These are phyloP conservation scores for Pythium angustatum DNA, from an alignment of 352 stramenopile species.

Conservation along the genomic window DNA sequence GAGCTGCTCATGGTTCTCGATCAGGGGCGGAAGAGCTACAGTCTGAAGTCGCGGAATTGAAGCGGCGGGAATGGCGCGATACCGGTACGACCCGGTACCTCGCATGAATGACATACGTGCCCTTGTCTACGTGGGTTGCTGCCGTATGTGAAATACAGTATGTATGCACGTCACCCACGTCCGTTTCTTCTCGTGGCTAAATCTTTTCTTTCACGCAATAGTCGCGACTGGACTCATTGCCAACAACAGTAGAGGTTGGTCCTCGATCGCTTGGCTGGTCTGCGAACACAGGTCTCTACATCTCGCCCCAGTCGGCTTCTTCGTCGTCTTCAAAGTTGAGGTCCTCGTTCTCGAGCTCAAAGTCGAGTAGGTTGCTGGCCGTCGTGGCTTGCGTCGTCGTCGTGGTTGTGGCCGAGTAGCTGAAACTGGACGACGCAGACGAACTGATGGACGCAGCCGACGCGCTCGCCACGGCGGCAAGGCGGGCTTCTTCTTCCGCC, in stretches of 20 bases:
- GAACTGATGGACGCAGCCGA: constrained; percentile 14
- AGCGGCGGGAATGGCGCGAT: constrained; percentile 9
- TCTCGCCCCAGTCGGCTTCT: constrained; percentile 82
- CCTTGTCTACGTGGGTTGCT: too few species aligned
- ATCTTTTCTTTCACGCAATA: too few species aligned
- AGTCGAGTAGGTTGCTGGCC: constrained; percentile 66
- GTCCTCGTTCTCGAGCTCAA: constrained; percentile 74
- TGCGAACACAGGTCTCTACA: constrained; percentile 56
- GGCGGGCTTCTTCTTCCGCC: constrained; percentile 21
- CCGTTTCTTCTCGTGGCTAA: too few species aligned
- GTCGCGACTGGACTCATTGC: too few species aligned
- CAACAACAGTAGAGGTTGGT: too few species aligned
- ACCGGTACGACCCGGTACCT: background rate
- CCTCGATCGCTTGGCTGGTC: too few species aligned
- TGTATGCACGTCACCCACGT: too few species aligned
- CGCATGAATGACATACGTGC: too few species aligned
- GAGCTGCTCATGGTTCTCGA: constrained; percentile 22
- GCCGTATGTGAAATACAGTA: too few species aligned
- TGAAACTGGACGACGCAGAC: constrained; percentile 21
- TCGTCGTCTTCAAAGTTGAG: constrained; percentile 81
- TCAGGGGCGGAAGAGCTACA: too few species aligned
- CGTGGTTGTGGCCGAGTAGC: constrained; percentile 17
- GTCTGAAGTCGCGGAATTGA: too few species aligned
- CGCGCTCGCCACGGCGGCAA: constrained; percentile 5
- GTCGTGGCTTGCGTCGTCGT: constrained; percentile 24